Conservation (phyloP, 306 rosid species). For the Cucurbita argyrosperma region DNA sequence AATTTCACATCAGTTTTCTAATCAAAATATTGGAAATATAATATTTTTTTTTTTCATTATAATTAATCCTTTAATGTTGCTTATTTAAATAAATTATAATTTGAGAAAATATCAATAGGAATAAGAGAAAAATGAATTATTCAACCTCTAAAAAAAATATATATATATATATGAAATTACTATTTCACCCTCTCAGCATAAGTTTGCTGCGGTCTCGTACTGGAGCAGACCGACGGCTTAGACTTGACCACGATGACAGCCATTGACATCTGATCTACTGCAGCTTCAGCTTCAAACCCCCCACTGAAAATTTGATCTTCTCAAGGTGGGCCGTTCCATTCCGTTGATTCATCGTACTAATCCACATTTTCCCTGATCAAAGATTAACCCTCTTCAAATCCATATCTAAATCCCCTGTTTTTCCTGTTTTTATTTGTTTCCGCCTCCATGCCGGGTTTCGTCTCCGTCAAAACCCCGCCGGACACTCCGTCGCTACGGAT, state of each 20-base stretch:
- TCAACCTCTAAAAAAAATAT: not conserved
- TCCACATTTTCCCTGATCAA: not conserved
- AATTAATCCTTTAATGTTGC: too few species aligned
- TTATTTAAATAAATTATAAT: too few species aligned
- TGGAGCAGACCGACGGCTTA: not conserved
- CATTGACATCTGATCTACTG: slow-evolving; percentile 15
- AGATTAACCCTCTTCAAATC: not conserved
- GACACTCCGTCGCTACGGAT: slow-evolving; percentile 47
- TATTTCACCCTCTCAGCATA: not conserved
- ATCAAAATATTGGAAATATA: too few species aligned
- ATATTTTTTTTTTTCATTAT: too few species aligned
- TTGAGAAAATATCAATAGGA: too few species aligned
- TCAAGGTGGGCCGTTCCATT: slow-evolving; percentile 10
- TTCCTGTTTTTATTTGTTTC: not conserved
- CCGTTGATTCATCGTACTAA: not conserved
- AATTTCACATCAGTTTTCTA: too few species aligned
- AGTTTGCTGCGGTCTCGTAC: not conserved
- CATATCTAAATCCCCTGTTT: not conserved
- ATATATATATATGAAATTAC: not conserved
- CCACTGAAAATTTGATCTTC: not conserved
- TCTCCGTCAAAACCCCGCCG: slow-evolving; percentile 64
- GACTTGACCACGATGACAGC: slow-evolving; percentile 1
- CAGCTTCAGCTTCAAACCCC: slow-evolving; percentile 1
- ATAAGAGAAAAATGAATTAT: not conserved
- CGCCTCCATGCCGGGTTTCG: slow-evolving; percentile 68